Evolutionary conservation across 31 red algal genomes (phyloP).

Genomic region (Asparagopsis taxiformis): DNA sequence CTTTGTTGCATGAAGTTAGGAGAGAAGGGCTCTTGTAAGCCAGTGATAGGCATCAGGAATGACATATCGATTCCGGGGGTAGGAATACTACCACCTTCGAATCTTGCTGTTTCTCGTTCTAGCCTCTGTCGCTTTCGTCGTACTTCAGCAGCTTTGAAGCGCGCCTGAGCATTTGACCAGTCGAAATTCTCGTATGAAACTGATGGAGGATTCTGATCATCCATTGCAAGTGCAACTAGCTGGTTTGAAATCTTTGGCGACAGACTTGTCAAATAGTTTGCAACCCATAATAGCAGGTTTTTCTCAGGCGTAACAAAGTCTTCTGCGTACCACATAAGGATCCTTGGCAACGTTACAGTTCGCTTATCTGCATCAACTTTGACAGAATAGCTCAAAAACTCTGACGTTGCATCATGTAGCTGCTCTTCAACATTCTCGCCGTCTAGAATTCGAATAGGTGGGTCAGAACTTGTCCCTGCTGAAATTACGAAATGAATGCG

Average conservation of each 20-base stretch:
- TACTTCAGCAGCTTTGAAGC: slow-evolving; percentile 92
- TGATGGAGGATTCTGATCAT: slow-evolving; percentile 18
- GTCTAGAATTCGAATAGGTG: slow-evolving; percentile 97
- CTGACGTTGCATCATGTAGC: slow-evolving; percentile 75
- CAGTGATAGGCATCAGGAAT: too few relatives aligned
- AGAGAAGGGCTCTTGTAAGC: too few relatives aligned
- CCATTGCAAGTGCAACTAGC: slow-evolving; percentile 53
- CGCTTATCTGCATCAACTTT: slow-evolving; percentile 62
- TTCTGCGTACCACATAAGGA: slow-evolving; percentile 94
- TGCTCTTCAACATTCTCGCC: slow-evolving; percentile 91
- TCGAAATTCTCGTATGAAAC: slow-evolving; percentile 93
- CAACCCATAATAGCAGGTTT: slow-evolving; percentile 81
- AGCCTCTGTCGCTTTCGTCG: slow-evolving; percentile 87
- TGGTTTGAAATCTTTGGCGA: slow-evolving; percentile 41
- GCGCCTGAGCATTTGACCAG: slow-evolving; percentile 84
- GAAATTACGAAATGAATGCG: slow-evolving; percentile 99
- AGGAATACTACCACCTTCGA: too few relatives aligned
- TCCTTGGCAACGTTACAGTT: slow-evolving; percentile 82
- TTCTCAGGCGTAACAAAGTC: slow-evolving; percentile 77
- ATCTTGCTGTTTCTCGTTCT: slow-evolving; percentile 77
- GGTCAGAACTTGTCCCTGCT: slow-evolving; percentile 91
- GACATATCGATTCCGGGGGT: too few relatives aligned
- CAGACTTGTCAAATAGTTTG: slow-evolving; percentile 77
- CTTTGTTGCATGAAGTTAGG: too few relatives aligned
- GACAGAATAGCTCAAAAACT: slow-evolving; percentile 83